Conservation (phyloP, 177 flowering plant species). For the Vitis hybrid region DNA sequence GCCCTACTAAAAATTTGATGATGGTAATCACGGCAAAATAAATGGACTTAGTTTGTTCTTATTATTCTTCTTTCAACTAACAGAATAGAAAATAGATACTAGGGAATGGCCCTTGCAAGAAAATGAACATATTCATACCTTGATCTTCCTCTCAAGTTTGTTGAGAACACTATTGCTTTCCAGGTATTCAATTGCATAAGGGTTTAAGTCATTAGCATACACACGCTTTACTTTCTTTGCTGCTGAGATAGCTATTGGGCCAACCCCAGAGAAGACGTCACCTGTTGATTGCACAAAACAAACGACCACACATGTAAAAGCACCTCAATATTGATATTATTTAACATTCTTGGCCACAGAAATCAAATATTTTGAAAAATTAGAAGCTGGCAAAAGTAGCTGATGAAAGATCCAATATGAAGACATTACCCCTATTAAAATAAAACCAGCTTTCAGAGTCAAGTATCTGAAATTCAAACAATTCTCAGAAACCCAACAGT, state of each 20-base stretch:
- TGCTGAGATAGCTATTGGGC: slow-evolving; percentile 84
- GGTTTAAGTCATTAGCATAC: slow-evolving; percentile 95
- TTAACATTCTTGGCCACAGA: not conserved
- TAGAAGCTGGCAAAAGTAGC: too few species aligned
- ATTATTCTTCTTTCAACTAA: not conserved
- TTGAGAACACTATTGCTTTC: slow-evolving; percentile 72
- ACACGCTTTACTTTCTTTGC: slow-evolving; percentile 87
- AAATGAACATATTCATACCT: slow-evolving; percentile 40
- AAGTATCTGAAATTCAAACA: too few species aligned
- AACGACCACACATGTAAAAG: not conserved
- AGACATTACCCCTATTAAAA: too few species aligned
- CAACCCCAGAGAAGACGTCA: slow-evolving; percentile 96
- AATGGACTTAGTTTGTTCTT: not conserved
- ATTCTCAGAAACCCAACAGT: too few species aligned
- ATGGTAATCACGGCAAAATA: not conserved
- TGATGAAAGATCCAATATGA: too few species aligned
- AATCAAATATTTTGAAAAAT: too few species aligned
- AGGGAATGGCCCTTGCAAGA: not conserved
- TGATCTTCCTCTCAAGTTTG: slow-evolving; percentile 76
- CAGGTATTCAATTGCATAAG: slow-evolving; percentile 78
- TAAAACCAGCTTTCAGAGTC: too few species aligned
- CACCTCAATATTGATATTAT: not conserved
- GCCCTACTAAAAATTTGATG: not conserved
- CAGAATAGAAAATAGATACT: not conserved
- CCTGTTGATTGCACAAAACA: slow-evolving; percentile 43